Conservation (phyloP, 2,329 filamentous ascomycete genomes). For the Exophiala lecanii-corni region DNA sequence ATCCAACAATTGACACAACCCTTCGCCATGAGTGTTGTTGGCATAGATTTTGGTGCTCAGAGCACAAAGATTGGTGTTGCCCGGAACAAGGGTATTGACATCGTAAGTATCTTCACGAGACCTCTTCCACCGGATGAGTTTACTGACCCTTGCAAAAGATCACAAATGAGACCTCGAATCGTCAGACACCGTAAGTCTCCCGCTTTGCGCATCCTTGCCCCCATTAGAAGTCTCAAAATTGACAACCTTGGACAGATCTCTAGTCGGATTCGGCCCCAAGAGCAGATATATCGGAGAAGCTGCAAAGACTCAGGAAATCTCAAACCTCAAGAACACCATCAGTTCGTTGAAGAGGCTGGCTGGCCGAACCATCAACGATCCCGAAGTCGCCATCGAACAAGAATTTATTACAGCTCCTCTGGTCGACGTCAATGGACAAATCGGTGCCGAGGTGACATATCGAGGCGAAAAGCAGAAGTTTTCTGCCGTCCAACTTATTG, state of each 20-base stretch:
- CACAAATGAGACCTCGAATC: slow-evolving; percentile 98
- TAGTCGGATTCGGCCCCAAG: slow-evolving; percentile 94
- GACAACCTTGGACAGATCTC: slow-evolving; percentile 54
- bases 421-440: slow-evolving; percentile 87
- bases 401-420: slow-evolving; percentile 81
- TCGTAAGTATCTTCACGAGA: slow-evolving; percentile 62
- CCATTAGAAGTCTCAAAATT: slow-evolving; percentile 6
- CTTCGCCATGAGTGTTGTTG: slow-evolving; percentile 56
- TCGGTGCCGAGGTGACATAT: slow-evolving; percentile 90
- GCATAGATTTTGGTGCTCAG: slow-evolving; percentile 91
- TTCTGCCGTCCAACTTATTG: slow-evolving; percentile 86
- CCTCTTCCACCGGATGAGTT: background rate
- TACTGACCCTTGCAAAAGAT: slow-evolving; percentile 55
- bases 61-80: slow-evolving; percentile 98
- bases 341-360: slow-evolving; percentile 85
- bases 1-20: background rate
- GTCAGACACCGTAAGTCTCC: slow-evolving; percentile 86
- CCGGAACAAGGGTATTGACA: slow-evolving; percentile 97
- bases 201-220: slow-evolving; percentile 6
- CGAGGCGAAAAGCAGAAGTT: slow-evolving; percentile 93
- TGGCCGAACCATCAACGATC: slow-evolving; percentile 80
- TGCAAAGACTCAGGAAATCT: slow-evolving; percentile 98
- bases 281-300: slow-evolving; percentile 89
- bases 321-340: slow-evolving; percentile 99
- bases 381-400: slow-evolving; percentile 90